A percentile compares a stretch with the other conserved stretches of the same genome.
Conservation (phyloP, 139 green algal species). For the Pycnococcus provasolii region DNA sequence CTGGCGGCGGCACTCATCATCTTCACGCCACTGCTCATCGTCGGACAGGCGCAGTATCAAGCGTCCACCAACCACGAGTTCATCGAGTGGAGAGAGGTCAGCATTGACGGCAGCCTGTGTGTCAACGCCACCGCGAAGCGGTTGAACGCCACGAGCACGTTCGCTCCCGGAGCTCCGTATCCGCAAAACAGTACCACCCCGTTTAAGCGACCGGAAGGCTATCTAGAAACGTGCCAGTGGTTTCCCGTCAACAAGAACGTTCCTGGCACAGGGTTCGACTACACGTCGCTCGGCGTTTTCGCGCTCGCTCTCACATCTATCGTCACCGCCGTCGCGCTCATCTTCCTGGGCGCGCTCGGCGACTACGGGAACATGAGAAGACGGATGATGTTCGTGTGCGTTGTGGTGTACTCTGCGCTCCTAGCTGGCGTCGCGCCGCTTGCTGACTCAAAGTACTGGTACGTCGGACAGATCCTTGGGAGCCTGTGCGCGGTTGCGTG, state of each 20-base stretch:
- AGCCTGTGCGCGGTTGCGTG: neutral
- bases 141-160: too few species aligned
- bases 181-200: too few species aligned
- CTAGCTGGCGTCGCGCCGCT: neutral
- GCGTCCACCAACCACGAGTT: too few species aligned
- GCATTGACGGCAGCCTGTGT: too few species aligned
- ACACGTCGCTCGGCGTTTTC: neutral
- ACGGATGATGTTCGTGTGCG: neutral
- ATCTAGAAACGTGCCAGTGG: neutral
- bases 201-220: neutral
- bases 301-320: too few species aligned
- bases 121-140: too few species aligned
- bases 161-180: too few species aligned
- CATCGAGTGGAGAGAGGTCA: too few species aligned
- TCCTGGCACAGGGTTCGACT: neutral
- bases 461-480: neutral
- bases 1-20: too few species aligned
- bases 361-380: neutral
- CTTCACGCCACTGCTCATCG: too few species aligned
- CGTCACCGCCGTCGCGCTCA: neutral
- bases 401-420: neutral
- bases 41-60: too few species aligned
- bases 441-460: neutral
- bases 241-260: neutral
- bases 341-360: slow-evolving; percentile 1